Percentiles rank a stretch among this genome's conserved stretches.
Conservation (phyloP, 139 green algal species). For the Chlorella vulgaris region DNA sequence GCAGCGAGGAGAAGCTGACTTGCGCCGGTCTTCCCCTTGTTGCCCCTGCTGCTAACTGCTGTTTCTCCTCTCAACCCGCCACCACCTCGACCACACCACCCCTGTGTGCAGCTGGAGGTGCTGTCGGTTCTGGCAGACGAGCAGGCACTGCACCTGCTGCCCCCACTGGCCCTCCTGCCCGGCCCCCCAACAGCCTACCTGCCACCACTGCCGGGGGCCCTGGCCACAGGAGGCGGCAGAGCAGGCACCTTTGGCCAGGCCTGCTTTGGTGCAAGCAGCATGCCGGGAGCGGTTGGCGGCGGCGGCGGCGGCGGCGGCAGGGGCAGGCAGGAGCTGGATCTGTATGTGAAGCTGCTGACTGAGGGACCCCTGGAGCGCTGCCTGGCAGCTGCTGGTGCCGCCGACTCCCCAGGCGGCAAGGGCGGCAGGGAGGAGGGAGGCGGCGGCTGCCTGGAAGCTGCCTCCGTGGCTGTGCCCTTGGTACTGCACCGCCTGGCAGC, state of each 20-base stretch:
- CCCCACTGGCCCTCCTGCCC: slow-evolving; percentile 39
- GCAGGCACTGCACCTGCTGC: slow-evolving; percentile 62
- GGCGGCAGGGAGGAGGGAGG: slow-evolving; percentile 1
- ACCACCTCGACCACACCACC: not conserved
- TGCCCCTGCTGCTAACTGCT: not conserved
- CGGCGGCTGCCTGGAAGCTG: not conserved
- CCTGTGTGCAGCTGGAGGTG: slow-evolving; percentile 50
- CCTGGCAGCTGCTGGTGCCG: not conserved
- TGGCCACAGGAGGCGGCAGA: not conserved
- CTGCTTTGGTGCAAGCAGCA: not conserved
- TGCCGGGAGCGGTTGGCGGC: no score
- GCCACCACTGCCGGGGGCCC: not conserved
- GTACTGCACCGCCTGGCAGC: slow-evolving; percentile 41
- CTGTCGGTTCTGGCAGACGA: slow-evolving; percentile 39
- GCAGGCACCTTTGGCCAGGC: not conserved
- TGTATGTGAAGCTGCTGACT: slow-evolving; percentile 15
- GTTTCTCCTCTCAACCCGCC: not conserved
- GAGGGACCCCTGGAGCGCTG: slow-evolving; percentile 20
- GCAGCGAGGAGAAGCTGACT: no score
- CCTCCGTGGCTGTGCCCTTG: not conserved
- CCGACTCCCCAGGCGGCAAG: no score
- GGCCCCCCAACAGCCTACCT: slow-evolving; percentile 22
- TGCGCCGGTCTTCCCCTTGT: no score
- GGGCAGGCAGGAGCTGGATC: not conserved
- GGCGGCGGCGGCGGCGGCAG: not conserved